Percentiles rank a stretch among this genome's conserved stretches.
Conservation (phyloP, 495 filamentous ascomycete genomes). For the Penicillium subrubescens region DNA sequence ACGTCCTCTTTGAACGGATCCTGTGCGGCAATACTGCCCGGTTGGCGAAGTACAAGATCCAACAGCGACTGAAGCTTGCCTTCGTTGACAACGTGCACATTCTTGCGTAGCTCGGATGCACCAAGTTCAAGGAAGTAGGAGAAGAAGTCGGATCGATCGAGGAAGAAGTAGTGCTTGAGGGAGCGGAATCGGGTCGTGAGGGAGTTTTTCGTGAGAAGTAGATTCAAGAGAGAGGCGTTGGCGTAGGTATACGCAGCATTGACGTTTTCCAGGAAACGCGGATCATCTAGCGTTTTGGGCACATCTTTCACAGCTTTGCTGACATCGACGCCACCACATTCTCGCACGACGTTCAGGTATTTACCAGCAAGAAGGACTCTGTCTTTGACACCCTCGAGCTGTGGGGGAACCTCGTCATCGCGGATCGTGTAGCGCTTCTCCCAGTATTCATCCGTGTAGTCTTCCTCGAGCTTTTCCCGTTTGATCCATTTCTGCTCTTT, state of each 20-base stretch:
- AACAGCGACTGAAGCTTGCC: slow-evolving; percentile 91
- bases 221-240: slow-evolving; percentile 87
- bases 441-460: slow-evolving; percentile 99
- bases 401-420: slow-evolving; percentile 86
- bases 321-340: slow-evolving; percentile 94
- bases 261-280: slow-evolving; percentile 89
- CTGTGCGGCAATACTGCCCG: slow-evolving; percentile 88
- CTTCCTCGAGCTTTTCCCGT: slow-evolving; percentile 85
- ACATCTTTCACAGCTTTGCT: slow-evolving; percentile 87
- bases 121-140: slow-evolving; percentile 93
- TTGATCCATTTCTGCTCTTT: slow-evolving; percentile 96
- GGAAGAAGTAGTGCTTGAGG: slow-evolving; percentile 98
- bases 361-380: slow-evolving; percentile 95
- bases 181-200: slow-evolving; percentile 84
- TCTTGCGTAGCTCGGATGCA: slow-evolving; percentile 83
- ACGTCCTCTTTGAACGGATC: slow-evolving; percentile 98
- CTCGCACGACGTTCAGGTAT: slow-evolving; percentile 95
- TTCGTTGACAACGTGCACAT: slow-evolving; percentile 83
- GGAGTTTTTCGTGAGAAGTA: slow-evolving; percentile 89
- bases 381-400: slow-evolving; percentile 87
- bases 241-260: slow-evolving; percentile 93
- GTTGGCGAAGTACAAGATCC: slow-evolving; percentile 91
- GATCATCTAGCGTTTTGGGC: slow-evolving; percentile 88
- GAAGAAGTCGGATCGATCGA: slow-evolving; percentile 97
- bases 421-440: slow-evolving; percentile 95